phyloP scores from a whole-genome alignment of 768 basidiomycete genomes.

The Leucocoprinus leucothites region DNA sequence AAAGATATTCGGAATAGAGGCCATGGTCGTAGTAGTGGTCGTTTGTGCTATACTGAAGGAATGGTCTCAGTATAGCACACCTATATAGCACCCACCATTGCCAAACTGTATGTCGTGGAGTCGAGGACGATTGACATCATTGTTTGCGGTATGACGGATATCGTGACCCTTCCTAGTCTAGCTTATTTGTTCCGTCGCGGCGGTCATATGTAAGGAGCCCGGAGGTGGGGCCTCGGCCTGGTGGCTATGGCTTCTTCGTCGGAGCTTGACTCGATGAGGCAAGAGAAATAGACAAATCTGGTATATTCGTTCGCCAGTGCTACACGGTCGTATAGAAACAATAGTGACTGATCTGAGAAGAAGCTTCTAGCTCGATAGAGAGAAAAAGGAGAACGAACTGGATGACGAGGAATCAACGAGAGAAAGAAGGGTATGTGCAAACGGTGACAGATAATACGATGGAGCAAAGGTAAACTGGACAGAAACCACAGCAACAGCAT shows the following conservation, averaged over 20 bases:
- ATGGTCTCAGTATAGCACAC: not conserved
- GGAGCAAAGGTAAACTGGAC: not conserved
- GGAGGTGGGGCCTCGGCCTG: no score
- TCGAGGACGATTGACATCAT: not conserved
- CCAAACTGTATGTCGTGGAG: not conserved
- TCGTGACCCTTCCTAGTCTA: not conserved
- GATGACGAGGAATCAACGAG: not conserved
- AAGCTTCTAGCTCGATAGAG: no score
- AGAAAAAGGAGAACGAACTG: not conserved
- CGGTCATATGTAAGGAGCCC: no score
- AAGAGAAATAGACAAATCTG: no score
- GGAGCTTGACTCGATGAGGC: no score
- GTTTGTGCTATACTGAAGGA: not conserved
- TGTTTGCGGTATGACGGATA: not conserved
- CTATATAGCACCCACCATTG: not conserved
- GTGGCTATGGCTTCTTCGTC: no score
- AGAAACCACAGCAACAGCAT: not conserved
- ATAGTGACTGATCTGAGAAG: no score
- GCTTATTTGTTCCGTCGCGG: no score
- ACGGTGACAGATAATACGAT: not conserved
- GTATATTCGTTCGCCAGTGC: no score
- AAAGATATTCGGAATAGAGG: slow-evolving; percentile 24
- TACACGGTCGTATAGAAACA: no score
- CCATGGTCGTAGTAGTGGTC: not conserved
- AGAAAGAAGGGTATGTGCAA: not conserved